Percentiles rank a stretch among this genome's conserved stretches.
phyloP scores from a whole-genome alignment of 2,329 filamentous ascomycete species.

The Stagonosporopsis chrysanthemi region DNA sequence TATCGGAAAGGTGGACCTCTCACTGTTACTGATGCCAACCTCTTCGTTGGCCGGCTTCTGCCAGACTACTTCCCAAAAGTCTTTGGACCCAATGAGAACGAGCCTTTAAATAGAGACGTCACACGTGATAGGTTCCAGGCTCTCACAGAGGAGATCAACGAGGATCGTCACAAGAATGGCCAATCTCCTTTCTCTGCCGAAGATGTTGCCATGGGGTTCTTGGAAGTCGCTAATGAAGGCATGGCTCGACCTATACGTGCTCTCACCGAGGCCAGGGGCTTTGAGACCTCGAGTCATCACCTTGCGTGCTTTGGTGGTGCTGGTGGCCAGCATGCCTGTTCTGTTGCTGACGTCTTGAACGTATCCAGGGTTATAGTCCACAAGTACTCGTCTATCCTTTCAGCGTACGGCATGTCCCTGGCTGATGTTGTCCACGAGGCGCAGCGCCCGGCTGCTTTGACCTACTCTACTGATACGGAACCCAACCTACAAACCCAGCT shows the following conservation, averaged over 20 bases:
- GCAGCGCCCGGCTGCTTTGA: no score
- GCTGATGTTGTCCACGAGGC: no score
- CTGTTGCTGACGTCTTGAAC: conserved; percentile 80
- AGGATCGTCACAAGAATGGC: conserved; percentile 68
- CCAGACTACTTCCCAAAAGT: conserved; percentile 92
- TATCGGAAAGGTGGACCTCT: conserved; percentile 86
- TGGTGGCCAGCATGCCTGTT: conserved; percentile 87
- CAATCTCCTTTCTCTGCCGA: conserved; percentile 65
- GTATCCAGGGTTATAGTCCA: conserved; percentile 70
- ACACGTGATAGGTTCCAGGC: no score
- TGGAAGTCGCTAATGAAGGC: conserved; percentile 84
- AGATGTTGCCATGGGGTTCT: conserved; percentile 83
- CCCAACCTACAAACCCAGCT: no score
- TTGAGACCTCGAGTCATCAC: conserved; percentile 83
- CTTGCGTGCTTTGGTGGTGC: conserved; percentile 89
- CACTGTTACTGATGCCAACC: conserved; percentile 86
- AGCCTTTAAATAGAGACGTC: no score
- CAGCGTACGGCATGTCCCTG: no score
- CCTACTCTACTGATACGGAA: no score
- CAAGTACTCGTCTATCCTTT: no score
- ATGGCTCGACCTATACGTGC: conserved; percentile 88
- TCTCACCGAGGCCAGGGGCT: conserved; percentile 86
- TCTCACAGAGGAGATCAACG: conserved; percentile 62
- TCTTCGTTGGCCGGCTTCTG: conserved; percentile 79
- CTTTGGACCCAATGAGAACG: conserved; percentile 83